phyloP scores from a whole-genome alignment of 768 basidiomycete genomes.

The Tricholoma sp. region DNA sequence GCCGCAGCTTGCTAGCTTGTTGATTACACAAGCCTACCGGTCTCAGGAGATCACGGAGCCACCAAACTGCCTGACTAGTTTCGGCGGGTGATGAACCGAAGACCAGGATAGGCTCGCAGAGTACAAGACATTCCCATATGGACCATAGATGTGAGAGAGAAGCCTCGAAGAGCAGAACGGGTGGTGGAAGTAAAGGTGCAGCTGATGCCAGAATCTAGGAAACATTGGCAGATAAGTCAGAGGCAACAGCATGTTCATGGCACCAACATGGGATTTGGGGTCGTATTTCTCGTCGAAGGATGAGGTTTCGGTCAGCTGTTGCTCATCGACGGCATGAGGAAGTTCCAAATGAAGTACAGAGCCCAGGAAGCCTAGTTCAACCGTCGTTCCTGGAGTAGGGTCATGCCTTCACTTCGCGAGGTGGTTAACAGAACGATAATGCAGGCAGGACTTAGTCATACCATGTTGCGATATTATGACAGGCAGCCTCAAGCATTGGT shows the following conservation, averaged over 20 bases:
- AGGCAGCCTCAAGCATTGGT: constrained; percentile 81
- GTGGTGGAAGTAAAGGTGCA: constrained; percentile 52
- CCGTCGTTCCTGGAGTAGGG: constrained; percentile 55
- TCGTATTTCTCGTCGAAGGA: constrained; percentile 49
- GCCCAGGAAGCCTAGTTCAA: constrained; percentile 84
- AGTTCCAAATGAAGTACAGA: constrained; percentile 68
- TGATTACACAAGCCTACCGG: constrained; percentile 47
- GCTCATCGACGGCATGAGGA: constrained; percentile 63
- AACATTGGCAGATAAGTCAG: constrained; percentile 2
- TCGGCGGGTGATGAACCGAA: constrained; percentile 75
- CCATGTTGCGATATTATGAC: constrained; percentile 83
- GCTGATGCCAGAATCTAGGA: constrained; percentile 64
- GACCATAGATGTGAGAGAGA: constrained; percentile 69
- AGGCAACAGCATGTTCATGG: background rate
- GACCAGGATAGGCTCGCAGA: constrained; percentile 86
- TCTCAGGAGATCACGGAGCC: constrained; percentile 80
- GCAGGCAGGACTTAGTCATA: constrained; percentile 31
- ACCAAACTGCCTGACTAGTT: constrained; percentile 89
- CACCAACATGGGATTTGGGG: constrained; percentile 44
- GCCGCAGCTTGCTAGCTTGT: background rate
- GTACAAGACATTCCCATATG: constrained; percentile 89
- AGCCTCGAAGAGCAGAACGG: constrained; percentile 58
- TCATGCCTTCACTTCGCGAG: constrained; percentile 68
- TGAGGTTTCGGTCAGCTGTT: constrained; percentile 59
- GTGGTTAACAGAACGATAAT: constrained; percentile 17